A percentile compares a stretch with the other conserved stretches of the same genome.
Conservation (phyloP, 2,329 filamentous ascomycete species). For the Tympanopsis confertula region DNA sequence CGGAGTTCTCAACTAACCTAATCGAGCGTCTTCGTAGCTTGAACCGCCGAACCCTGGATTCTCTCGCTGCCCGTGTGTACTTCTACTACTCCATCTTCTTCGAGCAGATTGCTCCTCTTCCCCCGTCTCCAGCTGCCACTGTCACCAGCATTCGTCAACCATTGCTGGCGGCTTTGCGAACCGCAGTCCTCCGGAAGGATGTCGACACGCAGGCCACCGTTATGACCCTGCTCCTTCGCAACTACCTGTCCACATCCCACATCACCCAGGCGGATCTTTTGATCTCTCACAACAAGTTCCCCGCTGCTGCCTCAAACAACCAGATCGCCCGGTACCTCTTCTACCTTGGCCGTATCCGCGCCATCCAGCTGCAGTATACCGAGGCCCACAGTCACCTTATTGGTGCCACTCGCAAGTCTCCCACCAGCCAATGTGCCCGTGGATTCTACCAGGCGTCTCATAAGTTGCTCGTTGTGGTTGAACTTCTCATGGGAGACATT, state of each 20-base stretch:
- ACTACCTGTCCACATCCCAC: slow-evolving; percentile 90
- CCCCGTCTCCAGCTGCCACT: slow-evolving; percentile 78
- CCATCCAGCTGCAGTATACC: slow-evolving; percentile 92
- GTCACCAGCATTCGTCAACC: slow-evolving; percentile 77
- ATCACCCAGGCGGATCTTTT: slow-evolving; percentile 93
- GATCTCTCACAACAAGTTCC: slow-evolving; percentile 91
- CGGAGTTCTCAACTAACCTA: slow-evolving; percentile 72
- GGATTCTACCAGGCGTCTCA: slow-evolving; percentile 94
- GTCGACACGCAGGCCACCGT: slow-evolving; percentile 94
- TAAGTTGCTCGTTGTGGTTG: slow-evolving; percentile 91
- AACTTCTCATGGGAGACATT: slow-evolving; percentile 96
- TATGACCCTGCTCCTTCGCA: slow-evolving; percentile 86
- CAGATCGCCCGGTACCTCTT: slow-evolving; percentile 95
- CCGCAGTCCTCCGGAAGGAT: slow-evolving; percentile 92
- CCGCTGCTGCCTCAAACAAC: slow-evolving; percentile 87
- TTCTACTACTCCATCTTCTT: slow-evolving; percentile 96
- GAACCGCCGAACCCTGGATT: slow-evolving; percentile 89
- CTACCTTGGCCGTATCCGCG: slow-evolving; percentile 91
- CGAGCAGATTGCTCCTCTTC: slow-evolving; percentile 77
- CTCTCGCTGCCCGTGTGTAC: slow-evolving; percentile 87
- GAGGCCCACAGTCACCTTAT: slow-evolving; percentile 91
- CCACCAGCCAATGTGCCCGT: slow-evolving; percentile 75
- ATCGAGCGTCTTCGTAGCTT: slow-evolving; percentile 75
- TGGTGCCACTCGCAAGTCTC: slow-evolving; percentile 87
- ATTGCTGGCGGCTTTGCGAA: slow-evolving; percentile 78